phyloP scores from a whole-genome alignment of 2,329 filamentous ascomycete species.

The Aspergillus neoniger region DNA sequence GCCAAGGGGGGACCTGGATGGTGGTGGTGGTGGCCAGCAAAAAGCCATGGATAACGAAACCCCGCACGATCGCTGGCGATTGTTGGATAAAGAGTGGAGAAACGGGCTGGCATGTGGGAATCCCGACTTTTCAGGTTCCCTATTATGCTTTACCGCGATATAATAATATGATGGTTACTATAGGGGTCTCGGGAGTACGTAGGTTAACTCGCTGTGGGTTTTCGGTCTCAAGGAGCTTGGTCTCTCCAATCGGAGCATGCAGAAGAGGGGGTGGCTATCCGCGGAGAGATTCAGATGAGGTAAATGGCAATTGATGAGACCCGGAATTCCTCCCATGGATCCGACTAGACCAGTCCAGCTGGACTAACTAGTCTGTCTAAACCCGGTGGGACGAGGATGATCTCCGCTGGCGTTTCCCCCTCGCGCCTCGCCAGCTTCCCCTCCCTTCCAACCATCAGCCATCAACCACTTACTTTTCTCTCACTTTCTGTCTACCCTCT shows the following conservation, averaged over 20 bases:
- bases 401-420: not conserved
- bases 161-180: too few species aligned
- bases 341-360: not conserved
- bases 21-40: not conserved
- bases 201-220: not conserved
- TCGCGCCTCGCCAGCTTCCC: not conserved
- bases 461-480: too few species aligned
- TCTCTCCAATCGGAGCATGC: not conserved
- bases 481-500: not conserved
- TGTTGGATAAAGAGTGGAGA: not conserved
- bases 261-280: not conserved
- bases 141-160: too few species aligned
- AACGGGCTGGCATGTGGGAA: not conserved
- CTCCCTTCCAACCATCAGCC: not conserved
- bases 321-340: not conserved
- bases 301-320: not conserved
- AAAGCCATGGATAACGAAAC: not conserved
- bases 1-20: not conserved
- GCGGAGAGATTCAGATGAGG: not conserved
- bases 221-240: not conserved
- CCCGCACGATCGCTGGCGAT: not conserved
- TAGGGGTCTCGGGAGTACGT: not conserved
- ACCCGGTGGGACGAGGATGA: not conserved
- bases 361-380: too few species aligned
- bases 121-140: too few species aligned